These are phyloP conservation scores for Nissolia schottii DNA, from an alignment of 306 rosid species.

Conservation along the genomic window DNA sequence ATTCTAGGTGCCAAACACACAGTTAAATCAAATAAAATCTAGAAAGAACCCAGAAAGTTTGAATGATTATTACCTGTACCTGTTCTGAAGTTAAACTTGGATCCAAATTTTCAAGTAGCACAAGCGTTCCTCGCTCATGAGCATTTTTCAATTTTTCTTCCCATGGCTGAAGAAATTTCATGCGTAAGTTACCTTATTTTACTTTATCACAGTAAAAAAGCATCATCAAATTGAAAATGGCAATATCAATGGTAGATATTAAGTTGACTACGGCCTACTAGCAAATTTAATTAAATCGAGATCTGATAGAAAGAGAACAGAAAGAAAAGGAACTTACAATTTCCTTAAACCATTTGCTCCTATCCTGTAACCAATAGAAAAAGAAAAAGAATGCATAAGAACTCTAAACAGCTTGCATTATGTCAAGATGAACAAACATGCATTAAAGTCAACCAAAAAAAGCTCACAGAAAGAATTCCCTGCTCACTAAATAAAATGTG, in stretches of 20 bases:
- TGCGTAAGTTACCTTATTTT: slow-evolving; percentile 4
- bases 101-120: slow-evolving; percentile 79
- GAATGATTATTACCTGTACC: slow-evolving; percentile 63
- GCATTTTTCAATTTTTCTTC: slow-evolving; percentile 65
- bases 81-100: slow-evolving; percentile 66
- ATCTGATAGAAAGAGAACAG: slow-evolving; percentile 1
- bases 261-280: slow-evolving; percentile 1
- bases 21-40: slow-evolving; percentile 4
- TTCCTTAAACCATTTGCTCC: slow-evolving; percentile 70
- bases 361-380: slow-evolving; percentile 64
- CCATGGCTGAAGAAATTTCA: slow-evolving; percentile 66
- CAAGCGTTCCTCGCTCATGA: slow-evolving; percentile 59
- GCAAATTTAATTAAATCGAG: background rate
- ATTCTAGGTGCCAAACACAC: too few species aligned
- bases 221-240: background rate
- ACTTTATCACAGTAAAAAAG: background rate
- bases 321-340: slow-evolving; percentile 60
- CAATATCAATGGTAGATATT: background rate
- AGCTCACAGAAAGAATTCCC: background rate
- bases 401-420: slow-evolving; percentile 3
- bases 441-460: slow-evolving; percentile 4
- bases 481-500: background rate
- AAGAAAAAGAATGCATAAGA: slow-evolving; percentile 33
- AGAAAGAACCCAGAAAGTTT: background rate
- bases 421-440: slow-evolving; percentile 1